These are phyloP conservation scores for Melaleuca alternifolia DNA, from an alignment of 345 rosid species.

Conservation along the genomic window DNA sequence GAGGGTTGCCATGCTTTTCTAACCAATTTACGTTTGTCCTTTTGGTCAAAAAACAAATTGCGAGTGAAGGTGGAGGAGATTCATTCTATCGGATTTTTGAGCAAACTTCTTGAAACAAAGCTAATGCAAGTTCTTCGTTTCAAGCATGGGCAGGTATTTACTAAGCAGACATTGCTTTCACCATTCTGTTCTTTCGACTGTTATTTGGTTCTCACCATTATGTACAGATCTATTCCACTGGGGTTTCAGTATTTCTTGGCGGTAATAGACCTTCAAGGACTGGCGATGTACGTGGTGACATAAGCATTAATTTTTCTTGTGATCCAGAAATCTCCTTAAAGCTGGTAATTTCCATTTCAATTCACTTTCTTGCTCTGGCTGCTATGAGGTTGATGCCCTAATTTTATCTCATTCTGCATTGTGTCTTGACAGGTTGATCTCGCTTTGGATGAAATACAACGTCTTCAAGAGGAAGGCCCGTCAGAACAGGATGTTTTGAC, in stretches of 20 bases:
- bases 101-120: slow-evolving; percentile 82
- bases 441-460: slow-evolving; percentile 74
- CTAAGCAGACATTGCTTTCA: background rate
- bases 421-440: slow-evolving; percentile 56
- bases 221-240: slow-evolving; percentile 68
- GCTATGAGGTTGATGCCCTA: background rate
- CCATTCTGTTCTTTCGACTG: background rate
- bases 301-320: slow-evolving; percentile 76
- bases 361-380: background rate
- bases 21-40: background rate
- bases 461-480: slow-evolving; percentile 77
- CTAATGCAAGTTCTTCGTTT: slow-evolving; percentile 82
- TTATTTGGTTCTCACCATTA: background rate
- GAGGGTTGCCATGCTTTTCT: background rate
- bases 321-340: slow-evolving; percentile 83
- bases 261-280: slow-evolving; percentile 87
- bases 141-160: slow-evolving; percentile 72
- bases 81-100: slow-evolving; percentile 57
- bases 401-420: background rate
- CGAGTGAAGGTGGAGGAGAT: slow-evolving; percentile 62
- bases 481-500: slow-evolving; percentile 58
- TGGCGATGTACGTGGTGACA: slow-evolving; percentile 79
- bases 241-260: slow-evolving; percentile 76
- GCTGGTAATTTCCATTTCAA: slow-evolving; percentile 29
- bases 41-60: background rate